These are phyloP conservation scores for Chlamydomonas reinhardtii DNA, from an alignment of 163 green algal species.

Conservation along the genomic window DNA sequence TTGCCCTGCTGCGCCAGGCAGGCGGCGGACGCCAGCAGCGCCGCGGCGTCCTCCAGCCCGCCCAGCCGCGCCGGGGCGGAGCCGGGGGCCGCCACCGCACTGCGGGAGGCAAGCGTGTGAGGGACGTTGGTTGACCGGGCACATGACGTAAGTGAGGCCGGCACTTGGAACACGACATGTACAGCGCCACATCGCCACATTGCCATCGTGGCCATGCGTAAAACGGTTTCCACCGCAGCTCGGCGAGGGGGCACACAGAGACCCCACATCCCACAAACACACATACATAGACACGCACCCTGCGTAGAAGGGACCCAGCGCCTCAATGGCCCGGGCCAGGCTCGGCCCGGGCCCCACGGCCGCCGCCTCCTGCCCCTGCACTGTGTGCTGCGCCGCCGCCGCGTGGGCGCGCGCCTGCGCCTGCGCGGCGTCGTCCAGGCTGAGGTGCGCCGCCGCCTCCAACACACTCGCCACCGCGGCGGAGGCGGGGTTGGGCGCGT, in stretches of 20 bases:
- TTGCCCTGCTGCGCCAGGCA: constrained; percentile 34
- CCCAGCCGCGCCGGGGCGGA: background rate
- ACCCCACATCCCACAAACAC: no score
- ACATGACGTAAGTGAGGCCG: no score
- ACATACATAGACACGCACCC: no score
- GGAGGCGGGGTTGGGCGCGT: background rate
- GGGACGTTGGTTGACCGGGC: no score
- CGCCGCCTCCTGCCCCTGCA: background rate
- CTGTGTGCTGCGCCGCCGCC: background rate
- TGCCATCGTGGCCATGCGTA: no score
- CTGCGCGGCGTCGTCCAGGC: background rate
- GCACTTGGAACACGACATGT: no score
- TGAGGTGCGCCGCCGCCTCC: constrained; percentile 23
- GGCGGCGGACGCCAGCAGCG: background rate
- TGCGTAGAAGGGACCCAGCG: constrained; percentile 24
- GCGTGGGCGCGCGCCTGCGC: background rate
- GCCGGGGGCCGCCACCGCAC: background rate
- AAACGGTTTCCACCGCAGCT: no score
- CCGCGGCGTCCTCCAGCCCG: constrained; percentile 9
- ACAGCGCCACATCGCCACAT: no score
- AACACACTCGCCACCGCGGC: constrained; percentile 7
- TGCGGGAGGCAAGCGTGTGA: background rate
- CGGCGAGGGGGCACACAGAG: no score
- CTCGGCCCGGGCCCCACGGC: background rate
- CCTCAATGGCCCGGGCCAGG: constrained; percentile 3